Evolutionary conservation across 1,284 basidiomycete species (phyloP), one percentile per base, ranked within the genome.

Genomic region (Flammula alnicola): DNA sequence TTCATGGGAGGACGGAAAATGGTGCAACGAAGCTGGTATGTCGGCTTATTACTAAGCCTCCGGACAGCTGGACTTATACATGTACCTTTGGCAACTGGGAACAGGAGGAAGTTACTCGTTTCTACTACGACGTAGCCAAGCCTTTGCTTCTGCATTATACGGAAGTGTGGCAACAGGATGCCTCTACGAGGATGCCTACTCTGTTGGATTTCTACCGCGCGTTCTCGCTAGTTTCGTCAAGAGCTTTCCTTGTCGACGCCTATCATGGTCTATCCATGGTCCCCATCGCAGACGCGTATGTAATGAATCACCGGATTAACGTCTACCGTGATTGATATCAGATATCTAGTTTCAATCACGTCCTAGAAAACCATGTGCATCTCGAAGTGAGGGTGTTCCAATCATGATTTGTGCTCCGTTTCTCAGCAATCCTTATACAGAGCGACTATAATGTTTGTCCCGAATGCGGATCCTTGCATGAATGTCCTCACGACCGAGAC

Each of bases 221-320:
- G 1, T 95, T 88, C 69, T 80, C 85, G 3, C 79, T 96, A 22
- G 91, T 95, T 32, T 89, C 86, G 8, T 93, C 93, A 3, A 79
- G 94, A 31, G 88, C 94, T 0, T 98, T 98, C 70, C 72, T 91
- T 44, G 84, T 95, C 45, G 94, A 97, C 66, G 78, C 84, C 3
- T 95, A 86, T 66, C 92, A 95, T 67, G 84, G 86, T 1, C 74
- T 95, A 16, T 82, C 89, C 1, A 89, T 98, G 81, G 91, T 95
- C 10, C 93, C 94, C 1, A 81, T 95, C 52, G 93, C 93, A 22
- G 94, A 96, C 68, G 79, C 85, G 82, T 92, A 64, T 70, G 89
- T 79, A 20, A 16, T 25, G 6, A 20, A 16, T 35, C 19, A 14
- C 9, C 3, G 32, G 47, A 25, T 56, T 49, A 22, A n/a, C n/a